Conservation (phyloP, 345 rosid species). For the Microthlaspi erraticum region DNA sequence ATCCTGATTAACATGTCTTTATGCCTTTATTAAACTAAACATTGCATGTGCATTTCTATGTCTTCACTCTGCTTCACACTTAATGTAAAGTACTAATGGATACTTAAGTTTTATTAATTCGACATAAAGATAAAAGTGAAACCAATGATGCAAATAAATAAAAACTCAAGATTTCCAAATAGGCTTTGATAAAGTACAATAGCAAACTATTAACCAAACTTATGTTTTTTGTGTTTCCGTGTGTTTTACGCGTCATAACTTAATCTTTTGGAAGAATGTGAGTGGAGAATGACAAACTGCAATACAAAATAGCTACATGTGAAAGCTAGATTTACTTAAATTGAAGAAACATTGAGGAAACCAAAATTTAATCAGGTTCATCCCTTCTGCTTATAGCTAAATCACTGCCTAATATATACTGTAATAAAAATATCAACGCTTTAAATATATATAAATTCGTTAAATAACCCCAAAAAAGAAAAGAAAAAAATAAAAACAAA, state of each 20-base stretch:
- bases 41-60: conserved; percentile 40
- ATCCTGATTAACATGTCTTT: conserved; percentile 34
- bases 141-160: conserved; percentile 6
- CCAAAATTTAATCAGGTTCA: conserved; percentile 34
- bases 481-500: not conserved
- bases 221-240: conserved; percentile 30
- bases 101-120: not conserved
- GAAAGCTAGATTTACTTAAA: conserved; percentile 27
- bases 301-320: not conserved
- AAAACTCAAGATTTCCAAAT: conserved; percentile 30
- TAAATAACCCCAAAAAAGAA: not conserved
- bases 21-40: conserved; percentile 34
- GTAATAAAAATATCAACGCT: not conserved
- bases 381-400: conserved; percentile 37
- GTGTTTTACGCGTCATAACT: conserved; percentile 37
- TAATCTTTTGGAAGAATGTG: not conserved
- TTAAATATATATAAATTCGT: not conserved
- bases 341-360: conserved; percentile 23
- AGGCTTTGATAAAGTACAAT: conserved; percentile 34
- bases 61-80: conserved; percentile 15
- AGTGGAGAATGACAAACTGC: conserved; percentile 43
- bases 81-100: not conserved
- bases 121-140: not conserved
- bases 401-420: conserved; percentile 25
- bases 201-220: conserved; percentile 27